phyloP scores from a whole-genome alignment of 306 rosid species.

The Glycyrrhiza uralensis region DNA sequence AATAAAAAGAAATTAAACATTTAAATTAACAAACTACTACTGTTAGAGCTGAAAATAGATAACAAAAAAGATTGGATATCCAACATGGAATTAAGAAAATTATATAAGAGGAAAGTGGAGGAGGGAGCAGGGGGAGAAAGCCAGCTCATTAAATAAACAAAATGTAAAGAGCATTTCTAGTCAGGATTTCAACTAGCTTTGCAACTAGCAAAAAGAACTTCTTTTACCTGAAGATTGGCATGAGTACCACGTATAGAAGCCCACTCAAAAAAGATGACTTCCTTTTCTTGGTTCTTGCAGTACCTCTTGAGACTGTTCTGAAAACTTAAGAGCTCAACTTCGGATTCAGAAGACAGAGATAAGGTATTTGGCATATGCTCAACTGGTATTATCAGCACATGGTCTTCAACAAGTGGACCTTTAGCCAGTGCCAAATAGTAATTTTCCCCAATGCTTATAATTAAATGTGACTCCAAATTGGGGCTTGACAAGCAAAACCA shows the following conservation, averaged over 20 bases:
- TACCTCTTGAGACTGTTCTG: slow-evolving; percentile 65
- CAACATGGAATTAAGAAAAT: slow-evolving; percentile 2
- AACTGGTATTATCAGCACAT: slow-evolving; percentile 71
- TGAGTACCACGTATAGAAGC: slow-evolving; percentile 68
- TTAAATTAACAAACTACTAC: neutral
- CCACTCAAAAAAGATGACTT: slow-evolving; percentile 92
- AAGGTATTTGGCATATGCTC: slow-evolving; percentile 78
- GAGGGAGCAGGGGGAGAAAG: neutral
- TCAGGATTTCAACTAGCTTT: slow-evolving; percentile 11
- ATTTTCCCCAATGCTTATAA: slow-evolving; percentile 75
- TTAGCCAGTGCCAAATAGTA: slow-evolving; percentile 90
- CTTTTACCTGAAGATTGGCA: slow-evolving; percentile 93
- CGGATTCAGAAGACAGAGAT: slow-evolving; percentile 54
- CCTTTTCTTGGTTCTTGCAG: slow-evolving; percentile 64
- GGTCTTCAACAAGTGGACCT: slow-evolving; percentile 93
- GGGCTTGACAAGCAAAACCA: slow-evolving; percentile 99
- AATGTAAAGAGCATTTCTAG: neutral
- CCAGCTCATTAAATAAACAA: slow-evolving; percentile 1
- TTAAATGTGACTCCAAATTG: slow-evolving; percentile 75
- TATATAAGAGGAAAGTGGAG: slow-evolving; percentile 6
- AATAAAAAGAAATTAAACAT: no score
- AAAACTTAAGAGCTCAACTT: slow-evolving; percentile 56
- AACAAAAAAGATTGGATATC: slow-evolving; percentile 12
- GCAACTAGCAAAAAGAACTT: slow-evolving; percentile 6
- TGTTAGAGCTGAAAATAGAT: slow-evolving; percentile 22